Evolutionary conservation across 352 stramenopile species (phyloP).

Genomic region (Thraustochytrium striatum): DNA sequence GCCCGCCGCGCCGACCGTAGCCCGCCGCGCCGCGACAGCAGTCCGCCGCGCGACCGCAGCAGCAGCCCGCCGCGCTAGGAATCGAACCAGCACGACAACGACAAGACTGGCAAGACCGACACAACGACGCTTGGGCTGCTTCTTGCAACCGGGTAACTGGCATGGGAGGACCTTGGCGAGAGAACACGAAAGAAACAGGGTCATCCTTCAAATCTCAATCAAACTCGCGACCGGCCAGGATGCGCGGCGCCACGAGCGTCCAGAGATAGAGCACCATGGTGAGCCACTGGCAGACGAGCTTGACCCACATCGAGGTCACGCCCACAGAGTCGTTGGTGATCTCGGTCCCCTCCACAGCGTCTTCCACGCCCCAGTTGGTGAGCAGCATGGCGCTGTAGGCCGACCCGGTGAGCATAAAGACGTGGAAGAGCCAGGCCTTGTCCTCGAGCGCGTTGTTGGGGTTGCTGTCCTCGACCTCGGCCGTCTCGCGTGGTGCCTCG

Average conservation of each 20-base stretch:
- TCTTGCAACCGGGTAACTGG: too few species aligned
- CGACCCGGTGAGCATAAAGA: constrained; percentile 30
- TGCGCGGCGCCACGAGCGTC: constrained; percentile 49
- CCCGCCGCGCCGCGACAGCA: too few species aligned
- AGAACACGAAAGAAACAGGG: too few species aligned
- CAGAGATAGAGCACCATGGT: constrained; percentile 52
- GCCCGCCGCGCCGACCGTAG: too few species aligned
- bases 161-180: too few species aligned
- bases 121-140: too few species aligned
- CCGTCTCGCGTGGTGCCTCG: background rate
- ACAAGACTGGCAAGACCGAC: too few species aligned
- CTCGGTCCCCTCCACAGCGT: constrained; percentile 44
- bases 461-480: constrained; percentile 8
- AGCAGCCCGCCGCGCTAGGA: too few species aligned
- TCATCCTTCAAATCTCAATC: too few species aligned
- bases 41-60: too few species aligned
- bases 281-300: constrained; percentile 51
- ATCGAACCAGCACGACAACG: too few species aligned
- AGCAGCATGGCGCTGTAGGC: constrained; percentile 54
- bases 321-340: constrained; percentile 6
- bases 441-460: constrained; percentile 25
- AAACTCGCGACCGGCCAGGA: too few species aligned
- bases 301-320: constrained; percentile 50
- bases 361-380: constrained; percentile 50
- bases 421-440: constrained; percentile 49